Conservation (phyloP, 163 green algal genomes). For the Smithsoniella earleae region DNA sequence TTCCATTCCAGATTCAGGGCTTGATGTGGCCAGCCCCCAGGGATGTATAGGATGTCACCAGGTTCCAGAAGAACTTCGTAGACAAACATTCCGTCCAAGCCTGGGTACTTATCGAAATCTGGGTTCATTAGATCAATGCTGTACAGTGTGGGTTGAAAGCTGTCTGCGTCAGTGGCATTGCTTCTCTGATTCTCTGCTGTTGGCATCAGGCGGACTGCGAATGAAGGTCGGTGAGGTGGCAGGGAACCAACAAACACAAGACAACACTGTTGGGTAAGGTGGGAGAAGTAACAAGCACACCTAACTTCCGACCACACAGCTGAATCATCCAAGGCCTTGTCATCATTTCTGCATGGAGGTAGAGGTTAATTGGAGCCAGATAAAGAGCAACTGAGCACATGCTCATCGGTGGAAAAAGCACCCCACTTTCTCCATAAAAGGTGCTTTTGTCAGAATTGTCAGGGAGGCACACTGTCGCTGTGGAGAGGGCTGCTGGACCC, state of each 20-base stretch:
- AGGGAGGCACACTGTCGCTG: neutral
- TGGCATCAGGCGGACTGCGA: neutral
- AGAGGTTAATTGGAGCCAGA: too few relatives aligned
- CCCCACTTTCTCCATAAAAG: too few relatives aligned
- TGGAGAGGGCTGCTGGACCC: neutral
- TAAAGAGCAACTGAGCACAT: too few relatives aligned
- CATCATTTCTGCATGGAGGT: neutral
- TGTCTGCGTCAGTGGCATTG: neutral
- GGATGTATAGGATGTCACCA: conserved; percentile 20
- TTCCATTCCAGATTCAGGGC: conserved; percentile 14
- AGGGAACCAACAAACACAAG: too few relatives aligned
- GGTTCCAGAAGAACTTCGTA: conserved; percentile 3
- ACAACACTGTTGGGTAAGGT: too few relatives aligned
- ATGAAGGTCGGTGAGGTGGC: too few relatives aligned
- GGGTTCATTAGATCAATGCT: conserved; percentile 9
- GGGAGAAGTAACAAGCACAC: too few relatives aligned
- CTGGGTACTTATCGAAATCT: neutral
- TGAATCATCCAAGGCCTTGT: conserved; percentile 1
- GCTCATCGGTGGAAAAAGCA: too few relatives aligned
- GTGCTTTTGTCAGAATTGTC: too few relatives aligned
- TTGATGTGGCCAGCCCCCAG: neutral
- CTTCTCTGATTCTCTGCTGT: neutral
- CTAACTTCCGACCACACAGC: neutral
- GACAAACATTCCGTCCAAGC: conserved; percentile 13
- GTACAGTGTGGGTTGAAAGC: neutral